These are phyloP conservation scores for Aspergillus coremiiformis DNA, from an alignment of 495 filamentous ascomycete genomes.

Conservation along the genomic window DNA sequence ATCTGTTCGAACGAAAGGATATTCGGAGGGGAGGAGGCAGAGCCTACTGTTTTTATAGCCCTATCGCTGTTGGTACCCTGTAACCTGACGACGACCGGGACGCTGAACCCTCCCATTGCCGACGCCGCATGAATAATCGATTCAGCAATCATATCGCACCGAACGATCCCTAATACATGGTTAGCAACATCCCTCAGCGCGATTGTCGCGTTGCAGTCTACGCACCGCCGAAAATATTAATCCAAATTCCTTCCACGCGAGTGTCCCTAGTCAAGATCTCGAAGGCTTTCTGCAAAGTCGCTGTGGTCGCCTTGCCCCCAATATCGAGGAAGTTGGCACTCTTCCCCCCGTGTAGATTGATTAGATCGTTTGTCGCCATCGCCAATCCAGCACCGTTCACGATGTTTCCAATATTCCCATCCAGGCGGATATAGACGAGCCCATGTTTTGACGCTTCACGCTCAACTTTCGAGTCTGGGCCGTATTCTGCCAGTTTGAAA, in stretches of 20 bases:
- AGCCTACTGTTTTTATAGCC: slow-evolving; percentile 20
- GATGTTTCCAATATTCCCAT: slow-evolving; percentile 29
- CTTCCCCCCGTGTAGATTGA: slow-evolving; percentile 20
- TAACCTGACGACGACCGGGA: slow-evolving; percentile 26
- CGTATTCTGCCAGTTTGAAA: slow-evolving; percentile 18
- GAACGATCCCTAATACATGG: slow-evolving; percentile 21
- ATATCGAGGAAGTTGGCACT: slow-evolving; percentile 31
- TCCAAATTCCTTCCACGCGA: slow-evolving; percentile 19
- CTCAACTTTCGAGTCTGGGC: slow-evolving; percentile 15
- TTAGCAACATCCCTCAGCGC: background rate
- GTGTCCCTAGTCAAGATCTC: slow-evolving; percentile 19
- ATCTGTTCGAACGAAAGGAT: no score
- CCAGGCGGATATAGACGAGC: slow-evolving; percentile 24
- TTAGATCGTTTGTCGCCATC: slow-evolving; percentile 33
- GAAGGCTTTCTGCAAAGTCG: slow-evolving; percentile 25
- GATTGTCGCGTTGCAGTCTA: background rate
- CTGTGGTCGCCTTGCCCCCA: slow-evolving; percentile 23
- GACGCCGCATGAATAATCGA: slow-evolving; percentile 23
- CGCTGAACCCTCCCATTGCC: slow-evolving; percentile 16
- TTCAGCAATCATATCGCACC: slow-evolving; percentile 32
- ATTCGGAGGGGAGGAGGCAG: no score
- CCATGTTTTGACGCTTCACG: slow-evolving; percentile 19
- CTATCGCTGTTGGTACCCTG: slow-evolving; percentile 27
- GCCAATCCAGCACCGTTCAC: slow-evolving; percentile 31
- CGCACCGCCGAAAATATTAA: slow-evolving; percentile 32